Percentiles rank a stretch among this genome's conserved stretches.
phyloP scores from a whole-genome alignment of 2,329 filamentous ascomycete genomes.

The Leptosphaerulina australis region DNA sequence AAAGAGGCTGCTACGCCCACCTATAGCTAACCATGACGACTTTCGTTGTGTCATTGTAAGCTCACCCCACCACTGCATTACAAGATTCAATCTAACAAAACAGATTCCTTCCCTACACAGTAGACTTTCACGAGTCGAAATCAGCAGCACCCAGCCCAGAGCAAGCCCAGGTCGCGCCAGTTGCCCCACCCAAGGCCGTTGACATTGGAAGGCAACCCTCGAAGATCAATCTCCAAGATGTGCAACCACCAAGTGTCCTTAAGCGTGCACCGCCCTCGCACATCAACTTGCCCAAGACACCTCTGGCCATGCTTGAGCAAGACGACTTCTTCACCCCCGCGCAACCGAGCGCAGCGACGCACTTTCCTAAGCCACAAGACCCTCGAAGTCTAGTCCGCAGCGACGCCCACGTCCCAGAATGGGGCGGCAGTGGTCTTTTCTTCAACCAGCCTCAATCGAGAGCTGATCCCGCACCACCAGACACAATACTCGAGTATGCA shows the following conservation, averaged over 20 bases:
- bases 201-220: conserved; percentile 59
- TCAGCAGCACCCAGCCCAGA: conserved; percentile 47
- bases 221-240: conserved; percentile 34
- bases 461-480: conserved; percentile 74
- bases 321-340: conserved; percentile 56
- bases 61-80: neutral
- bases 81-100: conserved; percentile 19
- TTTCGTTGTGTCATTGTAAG: conserved; percentile 66
- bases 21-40: conserved; percentile 58
- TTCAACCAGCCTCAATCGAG: conserved; percentile 79
- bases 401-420: conserved; percentile 76
- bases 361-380: conserved; percentile 58
- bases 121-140: conserved; percentile 72
- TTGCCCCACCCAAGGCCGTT: conserved; percentile 31
- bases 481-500: conserved; percentile 73
- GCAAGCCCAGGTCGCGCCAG: conserved; percentile 23
- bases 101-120: conserved; percentile 90
- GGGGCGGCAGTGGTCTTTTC: conserved; percentile 68
- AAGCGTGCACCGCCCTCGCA: conserved; percentile 37
- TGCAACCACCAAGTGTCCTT: conserved; percentile 48
- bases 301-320: conserved; percentile 46
- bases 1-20: conserved; percentile 13
- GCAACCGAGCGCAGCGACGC: conserved; percentile 55
- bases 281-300: conserved; percentile 49
- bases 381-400: conserved; percentile 67